Evolutionary conservation across 2,329 filamentous ascomycete species (phyloP).

Genomic region (Alternaria sp.): DNA sequence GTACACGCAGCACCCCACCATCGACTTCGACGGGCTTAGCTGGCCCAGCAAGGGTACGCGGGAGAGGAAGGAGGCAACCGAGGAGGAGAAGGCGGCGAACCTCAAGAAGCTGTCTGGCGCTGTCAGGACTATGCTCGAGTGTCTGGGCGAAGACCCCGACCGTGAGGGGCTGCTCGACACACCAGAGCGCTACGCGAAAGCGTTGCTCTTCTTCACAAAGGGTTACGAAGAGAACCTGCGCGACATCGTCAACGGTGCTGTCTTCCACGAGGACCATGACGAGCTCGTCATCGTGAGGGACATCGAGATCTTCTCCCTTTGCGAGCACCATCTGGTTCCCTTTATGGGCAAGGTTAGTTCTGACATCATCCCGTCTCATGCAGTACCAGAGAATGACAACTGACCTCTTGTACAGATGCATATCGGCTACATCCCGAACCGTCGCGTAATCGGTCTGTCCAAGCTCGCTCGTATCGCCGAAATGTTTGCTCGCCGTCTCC

Average conservation of each 20-base stretch:
- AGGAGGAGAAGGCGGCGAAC: conserved; percentile 65
- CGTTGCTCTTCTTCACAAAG: conserved; percentile 94
- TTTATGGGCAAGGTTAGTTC: conserved; percentile 85
- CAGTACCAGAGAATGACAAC: neutral
- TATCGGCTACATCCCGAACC: conserved; percentile 94
- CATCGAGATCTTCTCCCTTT: conserved; percentile 92
- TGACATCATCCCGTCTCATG: conserved; percentile 11
- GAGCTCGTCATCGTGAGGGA: conserved; percentile 98
- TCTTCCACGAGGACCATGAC: conserved; percentile 96
- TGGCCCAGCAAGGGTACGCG: conserved; percentile 70
- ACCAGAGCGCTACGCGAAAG: conserved; percentile 90
- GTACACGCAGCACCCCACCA: conserved; percentile 59
- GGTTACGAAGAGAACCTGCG: conserved; percentile 95
- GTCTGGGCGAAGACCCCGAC: conserved; percentile 71
- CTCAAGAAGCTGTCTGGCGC: conserved; percentile 69
- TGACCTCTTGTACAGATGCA: conserved; percentile 74
- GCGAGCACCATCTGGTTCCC: conserved; percentile 96
- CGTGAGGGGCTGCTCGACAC: conserved; percentile 70
- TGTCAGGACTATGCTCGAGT: conserved; percentile 70
- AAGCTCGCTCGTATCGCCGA: conserved; percentile 96
- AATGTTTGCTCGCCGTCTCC: conserved; percentile 91
- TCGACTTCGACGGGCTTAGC: conserved; percentile 65
- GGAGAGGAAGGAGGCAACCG: conserved; percentile 65
- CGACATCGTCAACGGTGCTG: conserved; percentile 90
- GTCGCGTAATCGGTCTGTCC: conserved; percentile 91